Percentiles rank a stretch among this genome's conserved stretches.
These are phyloP conservation scores for Albatrellus ellisii DNA, from an alignment of 768 basidiomycete species.

Conservation along the genomic window DNA sequence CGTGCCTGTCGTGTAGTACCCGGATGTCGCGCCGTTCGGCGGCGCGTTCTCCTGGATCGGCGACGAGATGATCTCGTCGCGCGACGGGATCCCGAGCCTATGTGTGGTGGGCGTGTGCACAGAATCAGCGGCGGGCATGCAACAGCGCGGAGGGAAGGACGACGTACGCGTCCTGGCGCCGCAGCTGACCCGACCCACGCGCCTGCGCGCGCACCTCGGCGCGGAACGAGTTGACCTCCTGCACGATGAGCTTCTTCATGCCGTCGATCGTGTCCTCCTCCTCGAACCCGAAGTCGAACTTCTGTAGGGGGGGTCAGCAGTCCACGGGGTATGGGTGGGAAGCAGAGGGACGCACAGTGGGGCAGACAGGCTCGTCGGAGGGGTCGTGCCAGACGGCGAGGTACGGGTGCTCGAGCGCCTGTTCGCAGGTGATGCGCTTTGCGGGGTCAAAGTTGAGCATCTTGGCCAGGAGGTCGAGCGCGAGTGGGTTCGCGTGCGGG, in stretches of 20 bases:
- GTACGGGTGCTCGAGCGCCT: slow-evolving; percentile 92
- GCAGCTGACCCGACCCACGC: slow-evolving; percentile 55
- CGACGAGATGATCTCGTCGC: slow-evolving; percentile 72
- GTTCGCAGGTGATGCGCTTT: slow-evolving; percentile 90
- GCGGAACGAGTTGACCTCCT: slow-evolving; percentile 85
- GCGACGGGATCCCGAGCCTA: slow-evolving; percentile 67
- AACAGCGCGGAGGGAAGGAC: too few relatives aligned
- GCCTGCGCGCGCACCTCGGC: slow-evolving; percentile 82
- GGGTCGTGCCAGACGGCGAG: slow-evolving; percentile 97
- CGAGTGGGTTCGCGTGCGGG: slow-evolving; percentile 87
- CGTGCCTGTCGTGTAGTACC: slow-evolving; percentile 34
- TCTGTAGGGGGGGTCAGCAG: slow-evolving; percentile 27
- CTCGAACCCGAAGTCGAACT: slow-evolving; percentile 95
- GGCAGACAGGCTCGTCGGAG: slow-evolving; percentile 82
- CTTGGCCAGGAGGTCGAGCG: slow-evolving; percentile 84
- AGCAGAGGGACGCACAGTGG: slow-evolving; percentile 37
- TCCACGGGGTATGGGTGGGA: neutral
- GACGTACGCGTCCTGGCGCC: slow-evolving; percentile 62
- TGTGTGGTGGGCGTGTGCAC: neutral
- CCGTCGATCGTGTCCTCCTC: slow-evolving; percentile 94
- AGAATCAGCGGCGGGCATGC: too few relatives aligned
- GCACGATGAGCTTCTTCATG: slow-evolving; percentile 91
- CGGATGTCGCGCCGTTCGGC: slow-evolving; percentile 56
- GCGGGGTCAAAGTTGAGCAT: slow-evolving; percentile 95
- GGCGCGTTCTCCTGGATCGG: slow-evolving; percentile 51